phyloP scores from a whole-genome alignment of 106 monocot genomes.

The Phalaenopsis equestris region DNA sequence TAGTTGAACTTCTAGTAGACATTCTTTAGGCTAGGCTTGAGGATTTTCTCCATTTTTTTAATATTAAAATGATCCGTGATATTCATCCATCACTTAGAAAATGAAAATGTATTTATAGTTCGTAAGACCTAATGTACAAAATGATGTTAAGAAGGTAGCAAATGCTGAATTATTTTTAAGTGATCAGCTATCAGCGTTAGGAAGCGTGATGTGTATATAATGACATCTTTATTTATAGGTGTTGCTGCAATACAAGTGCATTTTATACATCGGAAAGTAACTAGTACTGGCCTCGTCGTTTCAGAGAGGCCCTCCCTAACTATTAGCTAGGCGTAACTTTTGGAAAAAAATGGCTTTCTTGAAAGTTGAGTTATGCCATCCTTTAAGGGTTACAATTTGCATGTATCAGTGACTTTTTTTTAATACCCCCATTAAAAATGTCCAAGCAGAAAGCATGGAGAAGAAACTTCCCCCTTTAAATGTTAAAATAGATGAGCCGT shows the following conservation, averaged over 20 bases:
- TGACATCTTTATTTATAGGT: not conserved
- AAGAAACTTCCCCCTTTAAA: not conserved
- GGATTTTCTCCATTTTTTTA: too few species aligned
- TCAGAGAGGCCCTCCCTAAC: not conserved
- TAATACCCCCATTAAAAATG: not conserved
- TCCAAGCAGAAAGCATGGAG: not conserved
- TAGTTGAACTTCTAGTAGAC: too few species aligned
- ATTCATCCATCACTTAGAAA: too few species aligned
- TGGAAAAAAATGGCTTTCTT: not conserved
- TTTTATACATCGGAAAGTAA: not conserved
- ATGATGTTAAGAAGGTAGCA: too few species aligned
- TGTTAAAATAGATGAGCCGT: not conserved
- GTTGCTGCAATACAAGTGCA: too few species aligned
- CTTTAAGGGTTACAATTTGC: slow-evolving; percentile 2
- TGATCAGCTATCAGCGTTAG: not conserved
- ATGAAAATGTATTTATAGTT: too few species aligned
- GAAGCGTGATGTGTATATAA: not conserved
- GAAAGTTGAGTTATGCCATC: not conserved
- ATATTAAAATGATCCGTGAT: too few species aligned
- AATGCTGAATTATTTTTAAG: too few species aligned
- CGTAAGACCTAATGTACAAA: too few species aligned
- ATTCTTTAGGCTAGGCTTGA: too few species aligned
- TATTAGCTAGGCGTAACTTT: not conserved
- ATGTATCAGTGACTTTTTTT: not conserved
- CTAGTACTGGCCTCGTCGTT: not conserved